These are phyloP conservation scores for Torulaspora quercuum DNA, from an alignment of 805 yeast genomes.

Conservation along the genomic window DNA sequence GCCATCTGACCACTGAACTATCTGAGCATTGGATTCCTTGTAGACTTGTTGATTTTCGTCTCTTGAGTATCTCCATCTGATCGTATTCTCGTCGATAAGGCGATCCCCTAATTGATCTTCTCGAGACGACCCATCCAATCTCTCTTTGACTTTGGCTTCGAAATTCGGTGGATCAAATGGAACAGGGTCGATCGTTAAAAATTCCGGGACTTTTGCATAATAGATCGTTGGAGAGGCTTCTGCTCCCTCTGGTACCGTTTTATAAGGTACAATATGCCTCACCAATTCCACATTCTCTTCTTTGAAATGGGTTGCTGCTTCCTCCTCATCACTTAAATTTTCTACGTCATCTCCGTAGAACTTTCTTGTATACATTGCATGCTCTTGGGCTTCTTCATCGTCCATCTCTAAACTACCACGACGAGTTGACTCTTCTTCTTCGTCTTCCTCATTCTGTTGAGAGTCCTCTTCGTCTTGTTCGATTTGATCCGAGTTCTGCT, in stretches of 20 bases:
- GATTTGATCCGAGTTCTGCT: conserved; percentile 1
- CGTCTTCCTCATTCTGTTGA: conserved; percentile 29
- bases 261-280: conserved; percentile 47
- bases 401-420: conserved; percentile 30
- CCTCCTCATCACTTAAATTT: conserved; percentile 33
- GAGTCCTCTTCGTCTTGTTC: conserved; percentile 26
- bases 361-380: conserved; percentile 35
- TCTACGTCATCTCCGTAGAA: conserved; percentile 36
- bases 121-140: conserved; percentile 38
- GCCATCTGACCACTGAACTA: conserved; percentile 94
- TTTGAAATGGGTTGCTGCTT: conserved; percentile 36
- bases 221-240: conserved; percentile 38
- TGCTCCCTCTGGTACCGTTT: conserved; percentile 39
- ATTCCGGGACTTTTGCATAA: conserved; percentile 73
- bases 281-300: conserved; percentile 39
- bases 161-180: conserved; percentile 80
- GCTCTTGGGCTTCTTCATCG: conserved; percentile 39
- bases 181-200: conserved; percentile 73
- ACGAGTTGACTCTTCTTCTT: conserved; percentile 13
- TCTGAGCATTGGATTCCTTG: conserved; percentile 85
- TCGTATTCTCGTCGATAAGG: conserved; percentile 73
- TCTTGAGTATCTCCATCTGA: conserved; percentile 90
- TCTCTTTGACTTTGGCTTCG: conserved; percentile 45
- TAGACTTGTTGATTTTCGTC: conserved; percentile 65
- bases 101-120: conserved; percentile 59